Evolutionary conservation across 1,284 basidiomycete species (phyloP).

Genomic region (Malassezia slooffiae): DNA sequence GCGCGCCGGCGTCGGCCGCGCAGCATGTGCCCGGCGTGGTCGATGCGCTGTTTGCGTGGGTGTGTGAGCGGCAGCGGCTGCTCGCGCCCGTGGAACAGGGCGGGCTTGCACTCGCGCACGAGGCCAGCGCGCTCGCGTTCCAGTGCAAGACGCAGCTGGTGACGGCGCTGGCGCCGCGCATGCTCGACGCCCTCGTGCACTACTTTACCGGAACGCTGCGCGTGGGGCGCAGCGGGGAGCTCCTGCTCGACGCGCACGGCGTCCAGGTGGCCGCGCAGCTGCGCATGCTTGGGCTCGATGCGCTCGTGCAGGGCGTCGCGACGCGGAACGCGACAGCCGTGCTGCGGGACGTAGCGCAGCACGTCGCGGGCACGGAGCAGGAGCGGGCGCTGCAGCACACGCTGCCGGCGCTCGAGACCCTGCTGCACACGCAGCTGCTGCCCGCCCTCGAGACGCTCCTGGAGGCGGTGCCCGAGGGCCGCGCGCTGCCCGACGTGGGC

Average conservation of each 20-base stretch:
- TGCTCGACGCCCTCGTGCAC: constrained; percentile 1
- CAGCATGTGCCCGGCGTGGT: not conserved
- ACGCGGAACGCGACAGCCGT: constrained; percentile 6
- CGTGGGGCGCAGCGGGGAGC: too few relatives aligned
- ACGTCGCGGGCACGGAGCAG: not conserved
- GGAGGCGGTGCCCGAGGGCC: constrained; percentile 2
- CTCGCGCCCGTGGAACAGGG: not conserved
- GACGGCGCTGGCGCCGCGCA: constrained; percentile 1
- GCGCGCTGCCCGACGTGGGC: not conserved
- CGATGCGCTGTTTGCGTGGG: constrained; percentile 5
- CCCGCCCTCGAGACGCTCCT: constrained; percentile 9
- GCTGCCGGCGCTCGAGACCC: constrained; percentile 4
- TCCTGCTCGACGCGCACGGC: not conserved
- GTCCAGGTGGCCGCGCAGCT: constrained; percentile 12
- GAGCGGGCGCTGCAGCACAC: not conserved
- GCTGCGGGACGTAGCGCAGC: constrained; percentile 3
- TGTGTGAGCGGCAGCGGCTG: constrained; percentile 4
- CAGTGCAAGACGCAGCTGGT: constrained; percentile 4
- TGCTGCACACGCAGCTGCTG: constrained; percentile 7
- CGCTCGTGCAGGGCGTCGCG: constrained; percentile 7
- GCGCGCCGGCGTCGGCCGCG: not conserved
- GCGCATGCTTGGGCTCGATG: constrained; percentile 9
- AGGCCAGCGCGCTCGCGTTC: not conserved
- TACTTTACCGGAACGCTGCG: constrained; percentile 3
- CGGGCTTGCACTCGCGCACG: not conserved